phyloP scores from a whole-genome alignment of 495 filamentous ascomycete species.

The Glutinoglossum americanum region DNA sequence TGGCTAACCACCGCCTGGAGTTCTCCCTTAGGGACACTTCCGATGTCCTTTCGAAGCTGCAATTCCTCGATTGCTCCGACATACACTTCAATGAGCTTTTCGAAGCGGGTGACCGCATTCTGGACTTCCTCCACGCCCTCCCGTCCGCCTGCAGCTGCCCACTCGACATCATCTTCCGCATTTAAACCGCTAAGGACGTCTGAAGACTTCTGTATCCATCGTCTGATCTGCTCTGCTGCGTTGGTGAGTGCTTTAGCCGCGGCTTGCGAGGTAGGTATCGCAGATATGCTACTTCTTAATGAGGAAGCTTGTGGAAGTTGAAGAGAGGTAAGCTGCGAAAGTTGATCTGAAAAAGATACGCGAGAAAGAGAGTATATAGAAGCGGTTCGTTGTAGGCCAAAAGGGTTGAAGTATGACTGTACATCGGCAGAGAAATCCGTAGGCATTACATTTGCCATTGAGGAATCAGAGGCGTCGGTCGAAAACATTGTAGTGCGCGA shows the following conservation, averaged over 20 bases:
- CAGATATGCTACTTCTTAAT: constrained; percentile 57
- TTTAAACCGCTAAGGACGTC: constrained; percentile 71
- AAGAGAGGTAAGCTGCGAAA: constrained; percentile 52
- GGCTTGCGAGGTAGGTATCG: constrained; percentile 44
- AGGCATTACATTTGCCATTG: neutral
- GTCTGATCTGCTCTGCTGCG: constrained; percentile 73
- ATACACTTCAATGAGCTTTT: constrained; percentile 71
- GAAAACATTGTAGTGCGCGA: neutral
- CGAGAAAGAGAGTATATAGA: constrained; percentile 26
- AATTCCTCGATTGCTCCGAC: constrained; percentile 76
- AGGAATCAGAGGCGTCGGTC: neutral
- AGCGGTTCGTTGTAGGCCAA: neutral
- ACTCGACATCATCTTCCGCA: constrained; percentile 90
- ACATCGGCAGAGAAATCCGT: neutral
- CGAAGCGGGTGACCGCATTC: constrained; percentile 63
- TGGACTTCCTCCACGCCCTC: constrained; percentile 83
- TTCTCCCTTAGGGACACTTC: constrained; percentile 39
- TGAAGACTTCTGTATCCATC: constrained; percentile 77
- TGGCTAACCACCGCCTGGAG: constrained; percentile 52
- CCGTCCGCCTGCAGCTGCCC: constrained; percentile 80
- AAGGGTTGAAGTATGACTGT: constrained; percentile 23
- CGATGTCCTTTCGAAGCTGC: constrained; percentile 59
- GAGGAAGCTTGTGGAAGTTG: constrained; percentile 63
- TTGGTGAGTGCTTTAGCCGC: constrained; percentile 57
- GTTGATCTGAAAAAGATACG: constrained; percentile 73